Percentiles rank a stretch among this genome's conserved stretches.
phyloP scores from a whole-genome alignment of 2,329 filamentous ascomycete genomes.

The Xylaria sp. region DNA sequence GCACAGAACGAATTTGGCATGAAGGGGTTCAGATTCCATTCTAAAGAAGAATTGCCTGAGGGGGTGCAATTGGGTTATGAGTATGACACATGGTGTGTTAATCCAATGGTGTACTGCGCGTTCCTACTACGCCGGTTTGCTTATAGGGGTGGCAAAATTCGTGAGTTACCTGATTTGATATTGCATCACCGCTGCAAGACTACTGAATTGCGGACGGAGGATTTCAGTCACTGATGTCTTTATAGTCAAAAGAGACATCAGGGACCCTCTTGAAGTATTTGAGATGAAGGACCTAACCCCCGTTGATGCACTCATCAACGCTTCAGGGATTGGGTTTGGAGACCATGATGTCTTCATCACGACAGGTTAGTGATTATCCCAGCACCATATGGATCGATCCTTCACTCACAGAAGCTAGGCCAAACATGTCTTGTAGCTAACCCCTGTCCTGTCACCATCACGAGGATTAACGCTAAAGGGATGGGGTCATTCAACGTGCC shows the following conservation, averaged over 20 bases:
- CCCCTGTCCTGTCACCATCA: slow-evolving; percentile 56
- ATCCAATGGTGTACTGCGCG: slow-evolving; percentile 65
- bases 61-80: slow-evolving; percentile 59
- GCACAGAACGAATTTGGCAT: slow-evolving; percentile 49
- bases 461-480: slow-evolving; percentile 71
- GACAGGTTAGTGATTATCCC: slow-evolving; percentile 49
- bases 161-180: slow-evolving; percentile 23
- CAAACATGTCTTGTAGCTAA: slow-evolving; percentile 61
- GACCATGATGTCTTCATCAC: slow-evolving; percentile 58
- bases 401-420: slow-evolving; percentile 47
- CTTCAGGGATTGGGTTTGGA: slow-evolving; percentile 59
- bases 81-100: slow-evolving; percentile 66
- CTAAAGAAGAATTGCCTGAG: slow-evolving; percentile 54
- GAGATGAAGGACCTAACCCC: slow-evolving; percentile 46
- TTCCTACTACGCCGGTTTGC: slow-evolving; percentile 59
- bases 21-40: slow-evolving; percentile 54
- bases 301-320: slow-evolving; percentile 57
- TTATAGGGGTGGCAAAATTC: slow-evolving; percentile 51
- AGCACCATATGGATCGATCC: not conserved
- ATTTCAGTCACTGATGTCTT: slow-evolving; percentile 39
- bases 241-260: slow-evolving; percentile 50
- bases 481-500: slow-evolving; percentile 73
- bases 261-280: slow-evolving; percentile 55
- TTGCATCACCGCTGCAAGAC: not conserved
- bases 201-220: not conserved